Evolutionary conservation across 1,284 basidiomycete species (phyloP).

Genomic region (Blastosporella zonata): DNA sequence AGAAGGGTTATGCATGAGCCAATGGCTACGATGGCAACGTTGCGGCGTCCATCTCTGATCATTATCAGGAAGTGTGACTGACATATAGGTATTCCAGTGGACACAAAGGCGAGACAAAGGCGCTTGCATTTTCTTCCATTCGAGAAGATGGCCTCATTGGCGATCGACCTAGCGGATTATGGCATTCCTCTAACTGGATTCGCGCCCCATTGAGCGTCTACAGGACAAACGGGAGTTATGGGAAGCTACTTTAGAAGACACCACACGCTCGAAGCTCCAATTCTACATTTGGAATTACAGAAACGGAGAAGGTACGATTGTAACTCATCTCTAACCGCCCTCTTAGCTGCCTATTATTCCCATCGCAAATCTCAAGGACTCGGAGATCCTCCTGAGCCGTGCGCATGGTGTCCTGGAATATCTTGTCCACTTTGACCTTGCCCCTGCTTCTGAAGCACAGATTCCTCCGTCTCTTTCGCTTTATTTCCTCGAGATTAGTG

Average conservation of each 20-base stretch:
- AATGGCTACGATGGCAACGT: too few species aligned
- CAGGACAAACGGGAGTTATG: constrained; percentile 63
- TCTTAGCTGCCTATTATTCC: constrained; percentile 14
- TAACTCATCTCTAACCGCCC: constrained; percentile 20
- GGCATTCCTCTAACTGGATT: constrained; percentile 92
- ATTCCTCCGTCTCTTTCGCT: constrained; percentile 75
- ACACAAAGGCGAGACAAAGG: too few species aligned
- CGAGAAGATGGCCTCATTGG: not conserved
- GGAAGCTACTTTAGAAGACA: constrained; percentile 63
- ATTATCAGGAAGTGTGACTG: too few species aligned
- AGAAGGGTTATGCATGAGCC: too few species aligned
- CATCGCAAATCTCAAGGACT: constrained; percentile 46
- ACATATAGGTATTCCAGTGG: too few species aligned
- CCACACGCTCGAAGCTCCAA: constrained; percentile 47
- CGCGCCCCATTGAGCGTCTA: constrained; percentile 66
- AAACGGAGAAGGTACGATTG: constrained; percentile 44
- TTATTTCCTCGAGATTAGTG: constrained; percentile 76
- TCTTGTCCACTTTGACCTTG: constrained; percentile 82
- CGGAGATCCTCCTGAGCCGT: constrained; percentile 69
- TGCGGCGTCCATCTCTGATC: too few species aligned
- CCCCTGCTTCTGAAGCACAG: constrained; percentile 43
- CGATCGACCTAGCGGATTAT: constrained; percentile 55
- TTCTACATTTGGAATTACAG: constrained; percentile 44
- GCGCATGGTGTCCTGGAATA: constrained; percentile 84
- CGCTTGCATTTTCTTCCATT: too few species aligned